A percentile compares a stretch with the other conserved stretches of the same genome.
Conservation (phyloP, 2,329 filamentous ascomycete genomes). For the Alternaria brassicicola region DNA sequence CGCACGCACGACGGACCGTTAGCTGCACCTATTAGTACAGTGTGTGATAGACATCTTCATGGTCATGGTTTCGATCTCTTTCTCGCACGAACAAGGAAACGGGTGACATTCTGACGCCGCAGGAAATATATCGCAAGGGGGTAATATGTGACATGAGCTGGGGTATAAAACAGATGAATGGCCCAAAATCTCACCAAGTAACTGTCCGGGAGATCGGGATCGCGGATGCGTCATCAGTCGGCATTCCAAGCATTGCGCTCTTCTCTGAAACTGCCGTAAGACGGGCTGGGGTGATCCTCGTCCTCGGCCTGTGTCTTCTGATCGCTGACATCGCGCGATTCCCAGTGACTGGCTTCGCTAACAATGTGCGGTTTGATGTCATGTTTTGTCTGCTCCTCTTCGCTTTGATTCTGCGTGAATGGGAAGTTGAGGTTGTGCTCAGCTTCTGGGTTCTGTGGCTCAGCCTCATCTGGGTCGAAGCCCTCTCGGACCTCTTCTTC, state of each 20-base stretch:
- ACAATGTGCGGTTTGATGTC: conserved; percentile 47
- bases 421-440: conserved; percentile 54
- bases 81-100: background rate
- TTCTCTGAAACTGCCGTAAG: conserved; percentile 53
- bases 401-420: conserved; percentile 47
- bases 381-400: conserved; percentile 43
- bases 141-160: conserved; percentile 8
- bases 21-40: background rate
- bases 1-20: background rate
- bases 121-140: background rate
- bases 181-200: conserved; percentile 3
- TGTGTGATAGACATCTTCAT: background rate
- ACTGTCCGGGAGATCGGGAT: background rate
- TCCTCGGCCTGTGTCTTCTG: conserved; percentile 17
- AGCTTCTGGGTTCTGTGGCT: conserved; percentile 51
- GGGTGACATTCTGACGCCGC: conserved; percentile 5
- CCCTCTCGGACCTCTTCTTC: conserved; percentile 61
- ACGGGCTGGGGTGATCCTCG: conserved; percentile 35
- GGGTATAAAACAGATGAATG: conserved; percentile 18
- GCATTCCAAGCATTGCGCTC: conserved; percentile 51
- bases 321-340: conserved; percentile 42
- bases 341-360: conserved; percentile 55
- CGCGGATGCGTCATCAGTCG: conserved; percentile 12
- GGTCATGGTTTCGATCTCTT: background rate
- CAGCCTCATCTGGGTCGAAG: conserved; percentile 58